These are phyloP conservation scores for Eucalyptus curtisii DNA, from an alignment of 345 rosid species.

Conservation along the genomic window DNA sequence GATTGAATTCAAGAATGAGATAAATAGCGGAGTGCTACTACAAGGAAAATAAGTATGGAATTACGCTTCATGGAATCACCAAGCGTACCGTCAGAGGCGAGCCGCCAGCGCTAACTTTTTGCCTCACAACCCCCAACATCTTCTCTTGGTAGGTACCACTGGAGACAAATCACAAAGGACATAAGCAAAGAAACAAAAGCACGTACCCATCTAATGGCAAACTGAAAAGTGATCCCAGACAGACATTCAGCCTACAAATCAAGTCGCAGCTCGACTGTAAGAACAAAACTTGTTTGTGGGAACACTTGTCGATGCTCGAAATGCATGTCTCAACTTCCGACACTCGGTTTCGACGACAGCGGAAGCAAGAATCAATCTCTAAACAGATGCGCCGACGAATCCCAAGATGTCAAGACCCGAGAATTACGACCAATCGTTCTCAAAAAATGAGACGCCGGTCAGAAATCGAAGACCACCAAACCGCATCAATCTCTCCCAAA, in stretches of 20 bases:
- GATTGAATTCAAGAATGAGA: not conserved
- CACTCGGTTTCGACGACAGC: not conserved
- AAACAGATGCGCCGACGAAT: not conserved
- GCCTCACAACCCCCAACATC: slow-evolving; percentile 58
- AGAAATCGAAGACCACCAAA: not conserved
- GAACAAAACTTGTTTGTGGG: not conserved
- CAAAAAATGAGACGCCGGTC: not conserved
- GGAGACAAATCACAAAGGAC: not conserved
- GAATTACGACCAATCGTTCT: not conserved
- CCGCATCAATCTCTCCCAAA: not conserved
- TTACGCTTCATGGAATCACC: no score
- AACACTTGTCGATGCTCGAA: not conserved
- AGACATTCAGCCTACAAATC: not conserved
- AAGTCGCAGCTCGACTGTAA: not conserved
- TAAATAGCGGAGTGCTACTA: not conserved
- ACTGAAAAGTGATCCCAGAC: not conserved
- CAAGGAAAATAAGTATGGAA: not conserved
- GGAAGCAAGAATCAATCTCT: not conserved
- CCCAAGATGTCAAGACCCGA: not conserved
- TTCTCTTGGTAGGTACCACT: not conserved
- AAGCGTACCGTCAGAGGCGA: slow-evolving; percentile 8
- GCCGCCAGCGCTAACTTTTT: slow-evolving; percentile 27
- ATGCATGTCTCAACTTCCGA: not conserved
- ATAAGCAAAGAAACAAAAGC: not conserved
- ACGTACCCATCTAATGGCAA: not conserved